Conservation (phyloP, 495 filamentous ascomycete genomes). For the Sphaerosporella brunnea region DNA sequence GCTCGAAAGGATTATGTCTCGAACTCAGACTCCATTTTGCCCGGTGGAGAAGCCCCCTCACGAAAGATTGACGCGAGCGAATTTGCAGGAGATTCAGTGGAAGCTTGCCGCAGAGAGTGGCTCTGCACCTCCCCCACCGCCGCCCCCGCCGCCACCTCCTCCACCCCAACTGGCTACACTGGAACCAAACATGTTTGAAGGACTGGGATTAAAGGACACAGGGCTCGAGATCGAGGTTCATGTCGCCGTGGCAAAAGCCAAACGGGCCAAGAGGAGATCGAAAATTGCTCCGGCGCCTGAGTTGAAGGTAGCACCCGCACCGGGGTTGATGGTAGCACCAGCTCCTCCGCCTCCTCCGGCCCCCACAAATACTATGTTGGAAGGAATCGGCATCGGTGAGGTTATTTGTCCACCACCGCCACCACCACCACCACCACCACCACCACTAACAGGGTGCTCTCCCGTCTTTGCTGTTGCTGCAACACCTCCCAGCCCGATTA, state of each 20-base stretch:
- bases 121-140: not conserved
- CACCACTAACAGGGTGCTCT: not conserved
- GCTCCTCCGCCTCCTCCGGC: not conserved
- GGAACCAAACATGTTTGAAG: not conserved
- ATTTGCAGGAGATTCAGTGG: not conserved
- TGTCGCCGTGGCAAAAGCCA: too few relatives aligned
- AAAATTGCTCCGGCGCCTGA: not conserved
- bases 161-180: too few relatives aligned
- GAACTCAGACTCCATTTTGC: not conserved
- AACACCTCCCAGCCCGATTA: not conserved
- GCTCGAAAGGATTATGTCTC: not conserved
- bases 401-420: not conserved
- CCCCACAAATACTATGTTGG: too few relatives aligned
- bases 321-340: not conserved
- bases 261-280: too few relatives aligned
- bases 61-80: not conserved
- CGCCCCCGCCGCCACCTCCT: not conserved
- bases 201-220: not conserved
- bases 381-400: too few relatives aligned
- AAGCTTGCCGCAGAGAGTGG: not conserved
- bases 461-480: not conserved
- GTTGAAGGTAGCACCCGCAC: not conserved
- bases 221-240: not conserved
- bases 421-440: not conserved
- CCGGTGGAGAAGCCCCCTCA: not conserved